Base-by-base conservation (phyloP, 345 rosid species). In the Stellera chamaejasme region DNA sequence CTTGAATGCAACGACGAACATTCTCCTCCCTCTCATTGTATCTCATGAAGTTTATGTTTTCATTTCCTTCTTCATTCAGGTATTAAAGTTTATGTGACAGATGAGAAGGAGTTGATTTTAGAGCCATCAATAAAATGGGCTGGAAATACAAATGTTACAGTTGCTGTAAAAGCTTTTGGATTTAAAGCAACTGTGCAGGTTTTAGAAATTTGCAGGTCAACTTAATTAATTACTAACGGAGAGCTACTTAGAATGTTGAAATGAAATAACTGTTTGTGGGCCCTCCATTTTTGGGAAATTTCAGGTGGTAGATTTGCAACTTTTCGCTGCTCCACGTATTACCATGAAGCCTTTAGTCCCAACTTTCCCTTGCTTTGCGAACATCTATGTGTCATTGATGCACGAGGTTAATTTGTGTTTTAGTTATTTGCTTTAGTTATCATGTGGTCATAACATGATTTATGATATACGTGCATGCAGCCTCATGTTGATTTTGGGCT, bases 401-500 rank as follows among this genome's bases (percentile, higher is more conserved):
- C 87, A 86, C 39, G 86, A 84, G 95, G 97, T 89, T 52, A 10
- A 78, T 32, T 32, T 32, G 39, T 32, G 39, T 32, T 32, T 8
- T 32, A 32, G 1, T 32, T 32, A 32, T 32, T 32, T 32, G 1
- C 3, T 32, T 2, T 32, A 19, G 5, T 32, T 32, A 0, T 5
- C 4, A 5, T 32, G 0, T 32, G 9, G 7, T 32, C 5, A 32
- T 32, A 8, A 32, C 9, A 5, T 46, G 39, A 32, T 3, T 32
- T 46, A n/a, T 59, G 43, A 63, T 57, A 56, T 56, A 58, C 56
- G 41, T 70, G 73, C 56, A 43, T 70, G 73, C 82, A 89, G 97
- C 97, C 95, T 27, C 89, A 89, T 59, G 81, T 89, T 66, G 95
- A 89, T 73, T 89, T 86, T 75, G 97, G 97, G 44, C 79, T 89